Evolutionary conservation across 768 basidiomycete species (phyloP), one percentile per base, ranked within the genome.

Genomic region (Sarcomyxa edulis): DNA sequence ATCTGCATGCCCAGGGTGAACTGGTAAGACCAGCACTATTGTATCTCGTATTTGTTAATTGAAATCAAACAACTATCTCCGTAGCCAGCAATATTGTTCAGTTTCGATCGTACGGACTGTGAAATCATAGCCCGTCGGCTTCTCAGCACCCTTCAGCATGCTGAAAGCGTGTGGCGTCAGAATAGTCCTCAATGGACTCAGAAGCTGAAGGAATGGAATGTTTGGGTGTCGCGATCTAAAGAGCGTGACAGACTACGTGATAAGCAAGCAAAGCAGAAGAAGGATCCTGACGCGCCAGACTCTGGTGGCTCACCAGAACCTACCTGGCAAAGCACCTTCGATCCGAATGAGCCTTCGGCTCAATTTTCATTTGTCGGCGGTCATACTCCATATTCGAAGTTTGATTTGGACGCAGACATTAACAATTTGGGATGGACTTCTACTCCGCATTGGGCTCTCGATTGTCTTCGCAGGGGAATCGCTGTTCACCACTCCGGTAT

Each of bases 401-500:
- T 54, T 7, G 72, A 77, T 29, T 62, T 85, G 12, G 58, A 72
- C 1, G 61, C 67, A 12, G 74, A 79, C 27, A 60, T 81, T 15
- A 15, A 32, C 7, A 42, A 58, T 1, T 56, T 83, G 4, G 44
- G 45, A 11, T 49, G 56, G 50, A 56, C 55, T 33, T 66, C 59
- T 37, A 54, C 59, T 1, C 66, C 63, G 2, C 18, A 32, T n/a
- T 77, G 75, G 72, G 65, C 68, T 4, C 36, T 77, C 18, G 42
- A 39, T 8, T 76, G 74, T 5, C 56, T 86, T 33, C 53, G 55
- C 34, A 63, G 84, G 22, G 83, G 83, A 21, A 71, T 86, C 20
- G 83, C 72, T 0, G 71, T 86, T 8, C 83, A 86, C 47, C 84
- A 85, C 53, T 49, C 76, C 7, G 83, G 83, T 15, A 80, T 86